A percentile compares a stretch with the other conserved stretches of the same genome.
Conservation (phyloP, 2,329 filamentous ascomycete species). For the Trichoderma endophyticum region DNA sequence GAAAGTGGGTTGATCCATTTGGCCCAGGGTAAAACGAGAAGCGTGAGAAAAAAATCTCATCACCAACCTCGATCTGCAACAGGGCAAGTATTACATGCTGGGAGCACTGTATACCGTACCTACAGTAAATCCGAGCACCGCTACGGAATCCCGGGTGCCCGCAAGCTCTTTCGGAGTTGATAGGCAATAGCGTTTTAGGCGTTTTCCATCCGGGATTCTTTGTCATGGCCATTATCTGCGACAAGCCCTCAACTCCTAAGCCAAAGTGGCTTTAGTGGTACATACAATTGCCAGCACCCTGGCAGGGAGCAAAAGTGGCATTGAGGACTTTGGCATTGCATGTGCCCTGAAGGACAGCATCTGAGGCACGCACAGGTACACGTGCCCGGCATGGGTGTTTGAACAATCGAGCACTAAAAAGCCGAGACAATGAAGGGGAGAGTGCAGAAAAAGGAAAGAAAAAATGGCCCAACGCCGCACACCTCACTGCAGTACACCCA, state of each 20-base stretch:
- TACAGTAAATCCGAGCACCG: neutral
- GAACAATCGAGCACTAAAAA: neutral
- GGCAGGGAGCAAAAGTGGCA: neutral
- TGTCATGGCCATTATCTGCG: neutral
- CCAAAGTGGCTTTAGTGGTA: neutral
- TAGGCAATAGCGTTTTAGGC: neutral
- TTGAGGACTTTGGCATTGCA: neutral
- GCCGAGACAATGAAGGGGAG: neutral
- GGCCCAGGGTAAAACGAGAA: neutral
- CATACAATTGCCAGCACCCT: neutral
- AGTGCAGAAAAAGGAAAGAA: neutral
- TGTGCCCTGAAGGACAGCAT: neutral
- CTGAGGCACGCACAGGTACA: neutral
- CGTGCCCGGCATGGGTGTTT: neutral
- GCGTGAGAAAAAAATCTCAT: neutral
- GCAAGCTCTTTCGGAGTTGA: neutral
- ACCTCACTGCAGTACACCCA: neutral
- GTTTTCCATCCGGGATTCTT: neutral
- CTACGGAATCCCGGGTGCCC: neutral
- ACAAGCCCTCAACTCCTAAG: neutral
- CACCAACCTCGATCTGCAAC: neutral
- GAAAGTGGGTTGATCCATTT: constrained; percentile 2
- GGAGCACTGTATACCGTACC: neutral
- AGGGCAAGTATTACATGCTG: neutral
- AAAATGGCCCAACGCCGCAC: neutral